These are phyloP conservation scores for Saccharomycopsis selenospora DNA, from an alignment of 805 yeast genomes.

Conservation along the genomic window DNA sequence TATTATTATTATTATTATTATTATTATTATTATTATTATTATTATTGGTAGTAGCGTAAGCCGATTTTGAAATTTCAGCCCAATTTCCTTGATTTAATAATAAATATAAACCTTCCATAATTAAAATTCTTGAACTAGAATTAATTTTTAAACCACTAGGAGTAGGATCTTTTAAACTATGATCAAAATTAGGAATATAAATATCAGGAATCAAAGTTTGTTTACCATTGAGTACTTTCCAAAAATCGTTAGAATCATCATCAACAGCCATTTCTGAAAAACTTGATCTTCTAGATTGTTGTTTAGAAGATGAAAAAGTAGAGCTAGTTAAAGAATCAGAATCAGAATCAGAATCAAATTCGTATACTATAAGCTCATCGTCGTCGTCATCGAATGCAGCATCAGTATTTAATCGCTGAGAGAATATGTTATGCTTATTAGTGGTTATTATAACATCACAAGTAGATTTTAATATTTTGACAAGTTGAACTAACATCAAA, in stretches of 20 bases:
- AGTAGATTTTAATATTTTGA: slow-evolving; percentile 27
- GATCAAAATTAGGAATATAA: slow-evolving; percentile 67
- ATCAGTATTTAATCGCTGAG: slow-evolving; percentile 1
- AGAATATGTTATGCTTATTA: too few species aligned
- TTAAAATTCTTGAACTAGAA: slow-evolving; percentile 42
- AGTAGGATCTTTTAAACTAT: slow-evolving; percentile 64
- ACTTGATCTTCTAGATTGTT: slow-evolving; percentile 5
- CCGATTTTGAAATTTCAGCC: slow-evolving; percentile 37
- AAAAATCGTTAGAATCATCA: background rate
- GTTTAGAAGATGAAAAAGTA: background rate
- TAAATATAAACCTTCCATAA: slow-evolving; percentile 74
- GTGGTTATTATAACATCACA: slow-evolving; percentile 20
- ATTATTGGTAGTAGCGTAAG: slow-evolving; percentile 23
- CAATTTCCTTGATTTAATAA: slow-evolving; percentile 54
- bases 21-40: background rate
- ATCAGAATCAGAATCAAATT: background rate
- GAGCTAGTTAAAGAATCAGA: background rate
- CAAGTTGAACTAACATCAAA: slow-evolving; percentile 33
- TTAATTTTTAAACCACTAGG: slow-evolving; percentile 42
- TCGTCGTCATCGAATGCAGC: slow-evolving; percentile 16
- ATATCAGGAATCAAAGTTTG: slow-evolving; percentile 31
- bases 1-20: background rate
- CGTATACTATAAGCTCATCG: background rate
- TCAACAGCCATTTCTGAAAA: slow-evolving; percentile 2
- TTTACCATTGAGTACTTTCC: slow-evolving; percentile 4